Base-by-base conservation (phyloP, 73 alveolate genomes). In the Breviolum minutum region DNA sequence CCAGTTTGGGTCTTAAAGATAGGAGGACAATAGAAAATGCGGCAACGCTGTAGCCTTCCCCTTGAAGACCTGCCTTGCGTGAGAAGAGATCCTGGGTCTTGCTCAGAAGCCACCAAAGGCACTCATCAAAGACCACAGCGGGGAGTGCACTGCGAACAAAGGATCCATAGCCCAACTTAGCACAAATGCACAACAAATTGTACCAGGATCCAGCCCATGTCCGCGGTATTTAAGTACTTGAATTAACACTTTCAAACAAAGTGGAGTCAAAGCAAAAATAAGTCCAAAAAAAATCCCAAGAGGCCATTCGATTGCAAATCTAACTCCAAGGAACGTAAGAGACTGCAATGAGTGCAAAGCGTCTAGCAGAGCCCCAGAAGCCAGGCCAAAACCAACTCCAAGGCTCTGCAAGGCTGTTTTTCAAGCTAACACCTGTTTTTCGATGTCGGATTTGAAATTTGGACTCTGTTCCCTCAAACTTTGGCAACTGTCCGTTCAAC, bases 91-190 rank as follows among this genome's bases (percentile, higher is more conserved):
- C 97, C 68, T 90, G 87, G 30, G 87, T 40, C 26, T 63, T 90
- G 77, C 64, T 24, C 63, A 70, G 63, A 24, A 68, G 80, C 95
- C 95, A 88, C 95, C 95, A 88, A 54, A 88, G 48, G 73, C 84
- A 88, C 66, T 88, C 95, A 61, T 90, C 97, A 32, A 90, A 32
- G 8, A 90, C 88, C 88, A 90, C 97, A 8, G 97, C 97, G 13
- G 97, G 97, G n/a, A 90, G 97, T 14, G 97, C 97, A 68, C 74
- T 81, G 87, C 87, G 97, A 29, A 73, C 97, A 76, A 90, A 90
- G 30, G 87, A 8, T 61, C 97, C 97, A 26, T 90, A 90, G 97
- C 97, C 97, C 66, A 90, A 87, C 97, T 90, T 5, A 54, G 24
- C 10, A 6, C n/a, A 30, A 24, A 30, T 40, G 54, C 54, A 40